Conservation (phyloP, 139 green algal species). For the Protoeuglena noctilucae region DNA sequence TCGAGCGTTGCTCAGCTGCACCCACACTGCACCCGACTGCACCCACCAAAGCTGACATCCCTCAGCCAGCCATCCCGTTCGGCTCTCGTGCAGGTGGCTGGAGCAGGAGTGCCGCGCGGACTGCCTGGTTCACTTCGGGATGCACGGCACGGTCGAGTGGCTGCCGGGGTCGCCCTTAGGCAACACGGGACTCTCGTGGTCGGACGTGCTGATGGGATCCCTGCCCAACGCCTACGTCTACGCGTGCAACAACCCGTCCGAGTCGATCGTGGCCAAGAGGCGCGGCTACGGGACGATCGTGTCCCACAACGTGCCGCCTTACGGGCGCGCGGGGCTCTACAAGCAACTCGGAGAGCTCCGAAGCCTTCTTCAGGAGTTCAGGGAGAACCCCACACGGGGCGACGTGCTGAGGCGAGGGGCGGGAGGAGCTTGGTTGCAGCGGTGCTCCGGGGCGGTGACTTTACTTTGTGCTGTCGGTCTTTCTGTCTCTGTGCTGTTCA, state of each 20-base stretch:
- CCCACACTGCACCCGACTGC: too few species aligned
- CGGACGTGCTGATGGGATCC: conserved; percentile 58
- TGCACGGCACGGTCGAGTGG: conserved; percentile 96
- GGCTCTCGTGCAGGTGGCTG: conserved; percentile 19
- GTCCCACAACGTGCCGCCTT: conserved; percentile 89
- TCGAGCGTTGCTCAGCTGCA: too few species aligned
- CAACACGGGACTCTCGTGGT: conserved; percentile 62
- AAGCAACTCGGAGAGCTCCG: conserved; percentile 75
- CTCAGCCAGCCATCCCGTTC: too few species aligned
- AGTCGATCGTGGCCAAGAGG: conserved; percentile 89
- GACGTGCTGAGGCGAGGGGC: neutral
- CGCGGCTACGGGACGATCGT: conserved; percentile 89
- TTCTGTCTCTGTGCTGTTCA: too few species aligned
- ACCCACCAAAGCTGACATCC: too few species aligned
- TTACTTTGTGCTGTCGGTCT: too few species aligned
- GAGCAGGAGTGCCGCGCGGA: conserved; percentile 55
- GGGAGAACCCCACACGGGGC: conserved; percentile 31
- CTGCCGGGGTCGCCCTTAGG: conserved; percentile 76
- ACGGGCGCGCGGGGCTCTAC: conserved; percentile 88
- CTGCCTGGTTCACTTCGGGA: conserved; percentile 90
- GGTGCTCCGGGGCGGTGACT: too few species aligned
- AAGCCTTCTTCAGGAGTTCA: conserved; percentile 61
- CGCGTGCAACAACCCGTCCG: conserved; percentile 80
- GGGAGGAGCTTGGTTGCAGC: too few species aligned
- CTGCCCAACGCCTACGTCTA: conserved; percentile 92